Conservation (phyloP, 495 filamentous ascomycete genomes). For the Aeminium ludgeri region DNA sequence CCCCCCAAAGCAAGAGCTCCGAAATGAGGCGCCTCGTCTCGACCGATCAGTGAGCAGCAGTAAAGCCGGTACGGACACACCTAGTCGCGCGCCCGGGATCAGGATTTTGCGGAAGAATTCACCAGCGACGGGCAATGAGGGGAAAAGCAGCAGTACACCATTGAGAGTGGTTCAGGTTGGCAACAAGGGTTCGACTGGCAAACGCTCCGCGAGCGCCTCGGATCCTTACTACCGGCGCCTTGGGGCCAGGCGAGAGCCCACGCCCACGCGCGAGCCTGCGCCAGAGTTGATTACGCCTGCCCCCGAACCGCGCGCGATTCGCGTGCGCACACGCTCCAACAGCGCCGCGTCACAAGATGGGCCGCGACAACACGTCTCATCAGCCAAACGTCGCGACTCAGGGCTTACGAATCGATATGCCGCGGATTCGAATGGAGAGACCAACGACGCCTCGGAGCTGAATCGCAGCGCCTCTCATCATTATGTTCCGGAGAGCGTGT, state of each 20-base stretch:
- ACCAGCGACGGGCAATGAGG: constrained; percentile 7
- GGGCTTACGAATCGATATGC: too few species aligned
- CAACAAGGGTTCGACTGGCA: constrained; percentile 3
- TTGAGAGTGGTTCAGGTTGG: constrained; percentile 15
- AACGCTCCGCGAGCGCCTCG: constrained; percentile 12
- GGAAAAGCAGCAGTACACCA: constrained; percentile 7
- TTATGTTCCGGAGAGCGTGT: constrained; percentile 7
- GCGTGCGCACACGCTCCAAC: constrained; percentile 11
- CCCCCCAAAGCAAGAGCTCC: constrained; percentile 17
- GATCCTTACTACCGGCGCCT: constrained; percentile 11
- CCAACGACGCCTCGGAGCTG: constrained; percentile 1
- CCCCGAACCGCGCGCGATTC: constrained; percentile 10
- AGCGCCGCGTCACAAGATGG: constrained; percentile 14
- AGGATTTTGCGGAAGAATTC: constrained; percentile 15
- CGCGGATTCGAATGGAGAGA: not conserved
- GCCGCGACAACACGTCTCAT: not conserved
- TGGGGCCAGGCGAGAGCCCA: constrained; percentile 6
- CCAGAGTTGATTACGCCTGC: constrained; percentile 16
- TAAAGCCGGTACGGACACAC: constrained; percentile 12
- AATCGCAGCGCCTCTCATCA: constrained; percentile 6
- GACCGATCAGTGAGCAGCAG: constrained; percentile 10
- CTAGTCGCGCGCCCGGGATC: constrained; percentile 13
- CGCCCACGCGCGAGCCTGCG: constrained; percentile 2
- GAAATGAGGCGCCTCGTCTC: constrained; percentile 6
- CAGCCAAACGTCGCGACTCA: too few species aligned